A percentile compares a stretch with the other conserved stretches of the same genome.
These are phyloP conservation scores for Salix dunnii DNA, from an alignment of 345 rosid genomes.

Conservation along the genomic window DNA sequence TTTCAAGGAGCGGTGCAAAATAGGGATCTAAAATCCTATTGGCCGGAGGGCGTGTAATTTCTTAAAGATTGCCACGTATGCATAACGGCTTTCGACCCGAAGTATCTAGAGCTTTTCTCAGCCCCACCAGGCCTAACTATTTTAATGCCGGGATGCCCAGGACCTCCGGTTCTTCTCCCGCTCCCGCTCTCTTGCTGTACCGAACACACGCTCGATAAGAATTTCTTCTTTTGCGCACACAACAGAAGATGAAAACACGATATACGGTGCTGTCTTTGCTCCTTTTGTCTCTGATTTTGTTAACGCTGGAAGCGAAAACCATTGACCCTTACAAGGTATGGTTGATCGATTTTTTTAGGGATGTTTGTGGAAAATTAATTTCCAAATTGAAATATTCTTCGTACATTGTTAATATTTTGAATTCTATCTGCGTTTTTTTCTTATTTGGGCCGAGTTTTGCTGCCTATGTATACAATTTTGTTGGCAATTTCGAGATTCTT, in stretches of 20 bases:
- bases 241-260: constrained; percentile 30
- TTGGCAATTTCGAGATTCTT: no score
- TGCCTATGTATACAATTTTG: no score
- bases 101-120: constrained; percentile 31
- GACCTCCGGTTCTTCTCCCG: background rate
- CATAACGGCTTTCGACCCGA: constrained; percentile 29
- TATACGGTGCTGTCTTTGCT: constrained; percentile 19
- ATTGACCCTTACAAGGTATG: constrained; percentile 78
- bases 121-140: constrained; percentile 37
- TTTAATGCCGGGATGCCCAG: background rate
- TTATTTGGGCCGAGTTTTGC: no score
- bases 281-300: constrained; percentile 34
- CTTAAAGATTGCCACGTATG: constrained; percentile 52
- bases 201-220: background rate
- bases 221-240: no score
- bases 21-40: constrained; percentile 45
- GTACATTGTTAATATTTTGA: no score
- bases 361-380: no score
- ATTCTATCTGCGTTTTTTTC: no score
- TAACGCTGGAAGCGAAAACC: constrained; percentile 38
- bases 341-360: background rate
- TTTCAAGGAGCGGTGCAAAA: background rate
- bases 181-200: background rate
- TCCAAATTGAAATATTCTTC: no score
- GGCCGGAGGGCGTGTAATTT: constrained; percentile 52